Percentiles rank a stretch among this genome's conserved stretches.
Conservation (phyloP, 2,329 filamentous ascomycete species). For the Neopestalotiopsis sp. region DNA sequence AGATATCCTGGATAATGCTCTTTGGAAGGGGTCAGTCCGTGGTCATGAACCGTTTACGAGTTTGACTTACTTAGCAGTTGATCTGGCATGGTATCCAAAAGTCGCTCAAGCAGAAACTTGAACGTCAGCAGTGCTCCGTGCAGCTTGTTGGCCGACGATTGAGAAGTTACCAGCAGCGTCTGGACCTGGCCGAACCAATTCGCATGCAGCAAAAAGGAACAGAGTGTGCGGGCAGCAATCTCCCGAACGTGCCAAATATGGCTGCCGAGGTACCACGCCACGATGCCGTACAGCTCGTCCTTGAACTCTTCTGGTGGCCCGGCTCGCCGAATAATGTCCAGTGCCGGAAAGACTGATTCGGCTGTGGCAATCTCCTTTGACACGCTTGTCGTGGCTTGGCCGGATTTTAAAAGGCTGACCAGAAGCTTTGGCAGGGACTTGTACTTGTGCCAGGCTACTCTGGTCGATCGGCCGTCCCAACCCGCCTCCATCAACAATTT, state of each 20-base stretch:
- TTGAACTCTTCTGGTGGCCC: constrained; percentile 65
- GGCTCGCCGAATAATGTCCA: constrained; percentile 80
- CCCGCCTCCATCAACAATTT: constrained; percentile 66
- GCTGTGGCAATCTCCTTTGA: constrained; percentile 49
- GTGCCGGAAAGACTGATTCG: constrained; percentile 80
- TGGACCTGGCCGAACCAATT: constrained; percentile 52
- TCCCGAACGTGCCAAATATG: constrained; percentile 82
- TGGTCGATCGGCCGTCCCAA: constrained; percentile 68
- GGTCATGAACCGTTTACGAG: neutral
- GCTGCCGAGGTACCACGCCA: constrained; percentile 69
- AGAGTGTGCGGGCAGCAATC: constrained; percentile 77
- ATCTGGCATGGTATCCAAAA: constrained; percentile 51
- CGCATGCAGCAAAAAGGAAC: constrained; percentile 62
- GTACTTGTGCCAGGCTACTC: constrained; percentile 74
- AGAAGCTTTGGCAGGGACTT: constrained; percentile 69
- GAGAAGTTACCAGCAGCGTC: constrained; percentile 40
- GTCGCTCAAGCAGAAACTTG: constrained; percentile 62
- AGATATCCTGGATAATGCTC: constrained; percentile 27
- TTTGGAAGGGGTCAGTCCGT: constrained; percentile 16
- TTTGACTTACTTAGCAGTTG: constrained; percentile 46
- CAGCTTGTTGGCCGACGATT: constrained; percentile 53
- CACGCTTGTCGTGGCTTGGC: constrained; percentile 44
- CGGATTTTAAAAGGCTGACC: constrained; percentile 63
- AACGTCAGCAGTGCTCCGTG: constrained; percentile 65
- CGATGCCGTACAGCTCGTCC: constrained; percentile 60